Conservation (phyloP, 257 asterid species). For the Rhazya stricta region DNA sequence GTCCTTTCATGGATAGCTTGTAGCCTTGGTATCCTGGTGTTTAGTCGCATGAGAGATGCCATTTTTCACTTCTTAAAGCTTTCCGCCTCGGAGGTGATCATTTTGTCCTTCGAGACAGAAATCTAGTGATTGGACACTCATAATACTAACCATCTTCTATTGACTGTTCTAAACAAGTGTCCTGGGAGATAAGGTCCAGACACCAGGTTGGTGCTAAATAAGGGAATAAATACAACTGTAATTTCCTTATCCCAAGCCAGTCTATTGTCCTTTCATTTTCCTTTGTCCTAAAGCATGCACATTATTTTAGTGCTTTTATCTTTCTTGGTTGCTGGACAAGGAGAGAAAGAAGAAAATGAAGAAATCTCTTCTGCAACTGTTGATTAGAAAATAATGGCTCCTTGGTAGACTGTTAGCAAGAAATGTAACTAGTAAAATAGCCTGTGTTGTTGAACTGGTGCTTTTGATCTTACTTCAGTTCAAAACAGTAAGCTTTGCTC, state of each 20-base stretch:
- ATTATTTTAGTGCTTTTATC: no score
- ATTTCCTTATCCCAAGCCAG: neutral
- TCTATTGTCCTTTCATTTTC: neutral
- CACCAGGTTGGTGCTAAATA: neutral
- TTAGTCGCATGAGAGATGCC: neutral
- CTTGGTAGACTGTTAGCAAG: neutral
- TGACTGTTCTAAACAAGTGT: neutral
- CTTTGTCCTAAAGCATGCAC: neutral
- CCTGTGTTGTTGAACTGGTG: neutral
- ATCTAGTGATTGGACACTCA: neutral
- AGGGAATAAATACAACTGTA: neutral
- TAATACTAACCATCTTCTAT: neutral
- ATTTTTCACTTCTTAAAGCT: neutral
- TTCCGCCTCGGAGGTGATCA: neutral
- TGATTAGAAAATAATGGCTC: neutral
- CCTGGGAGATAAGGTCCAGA: neutral
- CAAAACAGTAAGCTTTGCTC: neutral
- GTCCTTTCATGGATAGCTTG: neutral
- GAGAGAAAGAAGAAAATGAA: neutral
- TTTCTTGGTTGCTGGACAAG: neutral
- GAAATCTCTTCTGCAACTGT: neutral
- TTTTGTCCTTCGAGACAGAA: neutral
- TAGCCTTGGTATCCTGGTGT: neutral
- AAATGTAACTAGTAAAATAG: neutral
- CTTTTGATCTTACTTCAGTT: neutral